Evolutionary conservation across 2,329 filamentous ascomycete genomes (phyloP).

Genomic region (Trichoderma brevicompactum): DNA sequence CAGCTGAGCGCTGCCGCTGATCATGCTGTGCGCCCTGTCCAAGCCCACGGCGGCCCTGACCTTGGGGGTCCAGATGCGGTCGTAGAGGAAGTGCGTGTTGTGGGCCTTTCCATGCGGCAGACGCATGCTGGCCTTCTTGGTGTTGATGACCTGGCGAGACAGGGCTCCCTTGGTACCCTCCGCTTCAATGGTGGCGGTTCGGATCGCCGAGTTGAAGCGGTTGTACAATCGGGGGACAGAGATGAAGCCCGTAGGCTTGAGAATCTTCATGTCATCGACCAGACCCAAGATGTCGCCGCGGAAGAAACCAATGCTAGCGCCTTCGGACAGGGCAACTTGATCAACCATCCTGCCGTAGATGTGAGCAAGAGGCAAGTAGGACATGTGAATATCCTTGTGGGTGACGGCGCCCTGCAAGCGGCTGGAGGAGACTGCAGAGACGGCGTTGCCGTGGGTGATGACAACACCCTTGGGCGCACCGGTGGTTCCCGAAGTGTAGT

Average conservation of each 20-base stretch:
- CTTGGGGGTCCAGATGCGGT: constrained; percentile 90
- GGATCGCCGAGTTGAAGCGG: constrained; percentile 83
- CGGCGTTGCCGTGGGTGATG: constrained; percentile 79
- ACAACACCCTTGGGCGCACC: constrained; percentile 83
- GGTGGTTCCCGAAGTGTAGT: constrained; percentile 87
- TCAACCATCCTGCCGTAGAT: constrained; percentile 90
- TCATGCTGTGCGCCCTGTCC: constrained; percentile 71
- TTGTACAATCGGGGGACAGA: constrained; percentile 93
- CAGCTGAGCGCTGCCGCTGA: constrained; percentile 88
- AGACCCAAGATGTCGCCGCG: constrained; percentile 86
- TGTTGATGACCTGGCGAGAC: constrained; percentile 75
- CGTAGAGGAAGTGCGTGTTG: constrained; percentile 77
- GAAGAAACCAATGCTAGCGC: constrained; percentile 85
- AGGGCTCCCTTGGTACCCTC: constrained; percentile 80
- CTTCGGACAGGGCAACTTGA: constrained; percentile 72
- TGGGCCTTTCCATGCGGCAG: constrained; percentile 73
- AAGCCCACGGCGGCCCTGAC: constrained; percentile 82
- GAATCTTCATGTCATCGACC: constrained; percentile 86
- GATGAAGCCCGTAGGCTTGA: constrained; percentile 80
- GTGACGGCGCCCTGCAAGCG: constrained; percentile 58
- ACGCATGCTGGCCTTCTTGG: constrained; percentile 80
- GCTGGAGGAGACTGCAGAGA: constrained; percentile 69
- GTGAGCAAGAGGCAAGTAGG: constrained; percentile 91
- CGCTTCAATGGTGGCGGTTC: constrained; percentile 76
- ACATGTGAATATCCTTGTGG: constrained; percentile 68